Percentiles rank a stretch among this genome's conserved stretches.
These are phyloP conservation scores for Phytophthora multivora DNA, from an alignment of 352 stramenopile genomes.

Conservation along the genomic window DNA sequence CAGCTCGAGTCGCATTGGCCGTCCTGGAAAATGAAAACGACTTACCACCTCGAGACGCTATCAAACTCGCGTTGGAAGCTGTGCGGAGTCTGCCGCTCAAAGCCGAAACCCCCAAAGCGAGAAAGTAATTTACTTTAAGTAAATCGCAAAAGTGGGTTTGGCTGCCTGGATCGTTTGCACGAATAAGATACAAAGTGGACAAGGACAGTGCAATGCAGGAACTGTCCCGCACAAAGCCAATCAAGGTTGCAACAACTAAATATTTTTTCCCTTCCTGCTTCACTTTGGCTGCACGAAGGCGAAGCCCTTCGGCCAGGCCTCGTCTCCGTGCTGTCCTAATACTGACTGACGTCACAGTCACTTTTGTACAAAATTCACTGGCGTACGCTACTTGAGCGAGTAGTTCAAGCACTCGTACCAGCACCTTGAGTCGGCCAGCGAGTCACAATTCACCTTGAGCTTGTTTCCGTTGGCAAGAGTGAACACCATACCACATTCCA, in stretches of 20 bases:
- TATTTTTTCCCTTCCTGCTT: conserved; percentile 24
- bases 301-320: conserved; percentile 26
- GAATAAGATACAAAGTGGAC: conserved; percentile 9
- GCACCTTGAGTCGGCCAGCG: conserved; percentile 62
- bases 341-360: conserved; percentile 25
- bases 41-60: conserved; percentile 64
- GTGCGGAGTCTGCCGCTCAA: conserved; percentile 56
- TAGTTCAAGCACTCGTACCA: conserved; percentile 81
- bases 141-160: background rate
- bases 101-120: conserved; percentile 6
- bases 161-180: background rate
- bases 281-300: conserved; percentile 13
- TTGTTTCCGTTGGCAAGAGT: conserved; percentile 58
- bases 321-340: conserved; percentile 10
- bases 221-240: background rate
- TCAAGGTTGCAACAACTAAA: conserved; percentile 30
- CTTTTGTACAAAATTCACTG: conserved; percentile 40
- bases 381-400: conserved; percentile 33
- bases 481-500: conserved; percentile 74
- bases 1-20: conserved; percentile 61
- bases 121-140: too few relatives aligned
- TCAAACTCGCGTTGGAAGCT: conserved; percentile 81
- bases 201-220: background rate
- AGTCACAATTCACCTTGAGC: conserved; percentile 78
- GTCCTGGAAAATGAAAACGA: conserved; percentile 63